These are phyloP conservation scores for Trichaptum fuscoviolaceum DNA, from an alignment of 768 basidiomycete genomes.

Conservation along the genomic window DNA sequence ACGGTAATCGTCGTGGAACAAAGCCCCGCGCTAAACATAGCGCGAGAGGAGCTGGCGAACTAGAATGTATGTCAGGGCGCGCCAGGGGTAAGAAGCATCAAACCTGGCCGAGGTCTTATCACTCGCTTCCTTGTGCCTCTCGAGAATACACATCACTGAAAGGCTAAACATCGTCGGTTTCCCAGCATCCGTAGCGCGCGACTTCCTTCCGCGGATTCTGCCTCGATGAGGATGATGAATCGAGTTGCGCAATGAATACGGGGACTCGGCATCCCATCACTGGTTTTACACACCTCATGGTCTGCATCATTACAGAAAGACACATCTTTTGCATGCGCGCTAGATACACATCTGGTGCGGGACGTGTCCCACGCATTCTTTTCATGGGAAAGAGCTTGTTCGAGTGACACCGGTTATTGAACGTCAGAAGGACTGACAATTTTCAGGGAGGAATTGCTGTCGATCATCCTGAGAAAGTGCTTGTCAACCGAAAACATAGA, in stretches of 20 bases:
- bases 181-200: background rate
- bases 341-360: background rate
- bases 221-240: background rate
- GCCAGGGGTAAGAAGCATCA: background rate
- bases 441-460: background rate
- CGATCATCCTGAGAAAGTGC: background rate
- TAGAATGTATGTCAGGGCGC: background rate
- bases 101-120: background rate
- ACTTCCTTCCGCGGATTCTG: background rate
- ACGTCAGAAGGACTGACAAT: background rate
- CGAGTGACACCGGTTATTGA: background rate
- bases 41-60: background rate
- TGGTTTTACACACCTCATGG: background rate
- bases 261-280: background rate
- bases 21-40: background rate
- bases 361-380: background rate
- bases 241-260: background rate
- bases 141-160: background rate
- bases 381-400: background rate
- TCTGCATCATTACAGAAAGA: too few species aligned
- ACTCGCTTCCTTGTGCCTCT: background rate
- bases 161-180: background rate
- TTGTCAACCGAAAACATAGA: background rate
- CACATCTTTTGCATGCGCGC: too few species aligned
- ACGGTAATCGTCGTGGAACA: background rate